Conservation (phyloP, 306 rosid species). For the Carpinus viminea region DNA sequence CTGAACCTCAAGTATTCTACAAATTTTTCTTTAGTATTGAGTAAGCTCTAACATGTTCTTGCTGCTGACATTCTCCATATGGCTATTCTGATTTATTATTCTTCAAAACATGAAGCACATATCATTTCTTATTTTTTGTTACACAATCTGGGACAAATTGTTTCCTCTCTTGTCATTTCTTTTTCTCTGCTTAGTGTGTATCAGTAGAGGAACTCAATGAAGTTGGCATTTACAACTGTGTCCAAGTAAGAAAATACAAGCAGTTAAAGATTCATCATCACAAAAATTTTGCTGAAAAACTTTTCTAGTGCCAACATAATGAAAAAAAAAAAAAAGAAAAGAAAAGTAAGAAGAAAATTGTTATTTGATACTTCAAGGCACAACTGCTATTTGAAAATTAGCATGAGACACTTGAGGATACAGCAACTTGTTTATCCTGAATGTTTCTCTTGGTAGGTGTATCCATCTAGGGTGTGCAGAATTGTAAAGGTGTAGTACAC, state of each 20-base stretch:
- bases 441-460: background rate
- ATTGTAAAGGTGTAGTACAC: background rate
- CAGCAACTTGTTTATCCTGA: background rate
- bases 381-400: background rate
- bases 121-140: background rate
- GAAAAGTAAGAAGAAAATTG: too few relatives aligned
- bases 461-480: background rate
- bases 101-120: background rate
- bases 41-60: background rate
- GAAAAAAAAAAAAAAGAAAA: background rate
- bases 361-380: background rate
- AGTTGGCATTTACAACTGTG: background rate
- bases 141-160: background rate
- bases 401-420: background rate
- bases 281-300: background rate
- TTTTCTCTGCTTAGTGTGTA: background rate
- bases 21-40: background rate
- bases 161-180: background rate
- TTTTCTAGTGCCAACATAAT: background rate
- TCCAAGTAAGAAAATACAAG: background rate
- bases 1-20: constrained; percentile 2
- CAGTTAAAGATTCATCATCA: background rate
- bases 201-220: background rate
- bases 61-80: background rate
- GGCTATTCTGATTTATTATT: background rate